Base-by-base conservation (phyloP, 2,329 filamentous ascomycete species). In the Fusarium cyanostomum region DNA sequence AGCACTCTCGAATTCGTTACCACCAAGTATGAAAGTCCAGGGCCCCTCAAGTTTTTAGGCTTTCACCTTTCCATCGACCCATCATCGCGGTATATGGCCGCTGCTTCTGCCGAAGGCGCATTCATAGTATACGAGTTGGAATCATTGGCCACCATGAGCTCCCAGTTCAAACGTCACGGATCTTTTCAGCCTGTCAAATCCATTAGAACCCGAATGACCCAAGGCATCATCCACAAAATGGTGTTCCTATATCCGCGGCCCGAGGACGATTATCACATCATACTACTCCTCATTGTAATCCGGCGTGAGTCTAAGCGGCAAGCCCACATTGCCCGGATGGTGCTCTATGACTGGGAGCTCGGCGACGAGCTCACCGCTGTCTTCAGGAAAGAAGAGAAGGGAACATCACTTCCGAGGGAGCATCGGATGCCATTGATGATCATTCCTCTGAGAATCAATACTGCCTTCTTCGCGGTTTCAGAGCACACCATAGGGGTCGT, bases 221-320 rank as follows among this genome's bases (percentile, higher is more conserved):
- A 88, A 8, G 93, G 92, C 1, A 82, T 89, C n/a, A 92, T 98
- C 52, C 82, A 94, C 68, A 91, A 92, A 67, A 89, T 97, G 82
- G 90, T 93, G 18, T 99, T 98, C 64, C 81, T 99, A 3, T 87
- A 90, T 57, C 91, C 93, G 8, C 82, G 83, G 9, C 77, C 84
- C 1, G 83, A 86, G 50, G 88, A 94, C 59, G 82, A 86, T 9
- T 81, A 88, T 51, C 88, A 89, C 67, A 85, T 96, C 38, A 89
- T 96, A n/a, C 81, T 98, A 4, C 79, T 97, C 10, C 78, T 97
- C 37, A 82, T 89, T 15, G 69, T 86, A 13, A 75, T 83, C 48
- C 78, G 76, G 30, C 77, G 79, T 28, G 81, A 82, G 52, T 59
- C 62, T 7, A 55, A 11, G 3, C 61, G 52, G 9, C 56, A 58